Evolutionary conservation across 2,329 filamentous ascomycete species (phyloP), one percentile per base, ranked within the genome.

Genomic region (Claviceps paspali): DNA sequence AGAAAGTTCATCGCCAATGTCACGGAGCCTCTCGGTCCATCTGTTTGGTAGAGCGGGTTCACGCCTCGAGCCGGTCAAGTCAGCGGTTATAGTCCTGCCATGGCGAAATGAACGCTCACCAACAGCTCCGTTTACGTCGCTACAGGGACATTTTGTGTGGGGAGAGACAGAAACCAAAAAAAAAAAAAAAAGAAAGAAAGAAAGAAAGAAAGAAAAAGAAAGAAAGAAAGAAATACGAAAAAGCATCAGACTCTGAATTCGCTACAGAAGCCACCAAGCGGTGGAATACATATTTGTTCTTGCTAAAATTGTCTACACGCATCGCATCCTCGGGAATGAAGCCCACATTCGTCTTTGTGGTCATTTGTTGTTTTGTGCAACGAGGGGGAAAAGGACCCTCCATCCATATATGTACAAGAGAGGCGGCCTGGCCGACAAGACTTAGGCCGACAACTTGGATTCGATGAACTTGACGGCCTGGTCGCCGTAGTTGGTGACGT

Each of bases 1-100:
- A 54, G 52, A 44, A 29, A 37, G 2, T 47, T 55, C 19, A 32
- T 39, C 3, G 12, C 29, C 5, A 47, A 49, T 10, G 45, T 51
- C 12, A 49, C 45, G 29, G 28, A 45, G 5, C 53, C 52, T 29
- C 41, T 55, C 18, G 51, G 53, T 1, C 53, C 53, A 1, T 39
- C 38, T 1, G 33, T 23, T 1, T 55, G 52, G 52, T 49, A 22
- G 21, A 22, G 21, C 8, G 21, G n/a, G n/a, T n/a, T n/a, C n/a
- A n/a, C n/a, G n/a, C n/a, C n/a, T n/a, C n/a, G n/a, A n/a, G n/a
- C n/a, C n/a, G n/a, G n/a, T n/a, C n/a, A n/a, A n/a, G n/a, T n/a
- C n/a, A n/a, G n/a, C n/a, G n/a, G n/a, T n/a, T n/a, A n/a, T n/a
- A n/a, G n/a, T n/a, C n/a, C n/a, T n/a, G n/a, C n/a, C n/a, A n/a